Conservation (phyloP, 176 grass and related monocot genomes). For the Oryza officinalis region DNA sequence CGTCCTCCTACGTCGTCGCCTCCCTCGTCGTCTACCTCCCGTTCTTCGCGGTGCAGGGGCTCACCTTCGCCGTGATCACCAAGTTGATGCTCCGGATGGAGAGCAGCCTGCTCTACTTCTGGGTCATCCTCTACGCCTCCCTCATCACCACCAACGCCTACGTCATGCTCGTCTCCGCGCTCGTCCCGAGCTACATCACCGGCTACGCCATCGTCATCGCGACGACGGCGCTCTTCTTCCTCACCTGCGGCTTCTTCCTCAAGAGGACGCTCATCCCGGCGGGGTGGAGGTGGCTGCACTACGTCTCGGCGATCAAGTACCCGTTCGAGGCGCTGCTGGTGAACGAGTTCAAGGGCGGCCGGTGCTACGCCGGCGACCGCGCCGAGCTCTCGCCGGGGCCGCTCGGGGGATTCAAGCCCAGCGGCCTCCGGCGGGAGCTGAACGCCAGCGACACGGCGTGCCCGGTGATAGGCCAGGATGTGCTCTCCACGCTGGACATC, state of each 20-base stretch:
- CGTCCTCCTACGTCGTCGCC: conserved; percentile 81
- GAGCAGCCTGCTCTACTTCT: conserved; percentile 61
- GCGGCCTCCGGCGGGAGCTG: conserved; percentile 22
- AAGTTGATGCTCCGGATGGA: conserved; percentile 61
- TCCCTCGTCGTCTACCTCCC: conserved; percentile 72
- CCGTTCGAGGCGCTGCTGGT: conserved; percentile 78
- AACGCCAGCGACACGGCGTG: conserved; percentile 25
- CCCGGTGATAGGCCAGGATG: conserved; percentile 58
- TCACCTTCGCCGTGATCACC: conserved; percentile 76
- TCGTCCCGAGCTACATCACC: conserved; percentile 75
- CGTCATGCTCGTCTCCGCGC: conserved; percentile 74
- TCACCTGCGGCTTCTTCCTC: conserved; percentile 83
- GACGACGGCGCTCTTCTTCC: conserved; percentile 65
- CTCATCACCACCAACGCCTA: conserved; percentile 81
- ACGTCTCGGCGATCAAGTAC: conserved; percentile 85
- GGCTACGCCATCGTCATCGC: conserved; percentile 76
- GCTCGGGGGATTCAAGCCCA: conserved; percentile 18
- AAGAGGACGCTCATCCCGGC: conserved; percentile 59
- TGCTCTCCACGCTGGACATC: conserved; percentile 66
- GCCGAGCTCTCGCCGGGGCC: conserved; percentile 46
- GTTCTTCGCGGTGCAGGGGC: conserved; percentile 60
- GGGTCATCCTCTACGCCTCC: conserved; percentile 64
- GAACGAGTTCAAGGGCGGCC: conserved; percentile 66
- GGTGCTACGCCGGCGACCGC: conserved; percentile 41
- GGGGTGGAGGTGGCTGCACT: conserved; percentile 84